Conservation (phyloP, 2,329 filamentous ascomycete genomes). For the Boeremia lycopersici region DNA sequence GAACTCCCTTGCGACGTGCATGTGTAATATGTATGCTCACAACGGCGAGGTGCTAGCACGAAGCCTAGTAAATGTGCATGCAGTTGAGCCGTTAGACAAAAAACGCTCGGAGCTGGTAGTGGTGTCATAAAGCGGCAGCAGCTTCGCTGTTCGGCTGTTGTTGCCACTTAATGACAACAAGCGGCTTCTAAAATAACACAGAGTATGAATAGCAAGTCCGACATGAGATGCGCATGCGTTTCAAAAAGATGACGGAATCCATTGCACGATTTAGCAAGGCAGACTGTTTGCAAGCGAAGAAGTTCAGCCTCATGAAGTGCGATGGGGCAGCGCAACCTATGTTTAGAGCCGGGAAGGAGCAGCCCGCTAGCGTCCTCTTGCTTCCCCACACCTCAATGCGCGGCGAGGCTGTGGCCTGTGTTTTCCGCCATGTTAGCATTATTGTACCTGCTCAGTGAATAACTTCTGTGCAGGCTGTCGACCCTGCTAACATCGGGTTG, state of each 20-base stretch:
- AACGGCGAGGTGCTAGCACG: no score
- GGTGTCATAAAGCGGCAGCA: neutral
- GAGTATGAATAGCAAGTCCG: neutral
- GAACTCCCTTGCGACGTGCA: no score
- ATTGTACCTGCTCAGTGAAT: neutral
- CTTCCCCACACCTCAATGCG: conserved; percentile 4
- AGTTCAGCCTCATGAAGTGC: conserved; percentile 7
- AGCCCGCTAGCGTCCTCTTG: conserved; percentile 13
- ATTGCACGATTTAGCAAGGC: conserved; percentile 10
- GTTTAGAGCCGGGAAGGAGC: conserved; percentile 18
- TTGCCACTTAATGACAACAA: neutral
- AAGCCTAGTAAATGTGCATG: no score
- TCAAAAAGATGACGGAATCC: neutral
- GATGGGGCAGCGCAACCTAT: neutral
- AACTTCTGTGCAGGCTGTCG: neutral
- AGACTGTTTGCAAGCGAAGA: conserved; percentile 1
- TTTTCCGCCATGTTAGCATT: neutral
- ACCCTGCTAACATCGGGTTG: neutral
- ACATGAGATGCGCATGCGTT: neutral
- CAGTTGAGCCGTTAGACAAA: no score
- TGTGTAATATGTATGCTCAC: no score
- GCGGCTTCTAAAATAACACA: neutral
- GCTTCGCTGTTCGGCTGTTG: neutral
- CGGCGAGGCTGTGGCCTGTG: conserved; percentile 4
- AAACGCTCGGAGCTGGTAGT: neutral